phyloP scores from a whole-genome alignment of 2,329 filamentous ascomycete genomes.

The Penicillium aurantiogriseum region DNA sequence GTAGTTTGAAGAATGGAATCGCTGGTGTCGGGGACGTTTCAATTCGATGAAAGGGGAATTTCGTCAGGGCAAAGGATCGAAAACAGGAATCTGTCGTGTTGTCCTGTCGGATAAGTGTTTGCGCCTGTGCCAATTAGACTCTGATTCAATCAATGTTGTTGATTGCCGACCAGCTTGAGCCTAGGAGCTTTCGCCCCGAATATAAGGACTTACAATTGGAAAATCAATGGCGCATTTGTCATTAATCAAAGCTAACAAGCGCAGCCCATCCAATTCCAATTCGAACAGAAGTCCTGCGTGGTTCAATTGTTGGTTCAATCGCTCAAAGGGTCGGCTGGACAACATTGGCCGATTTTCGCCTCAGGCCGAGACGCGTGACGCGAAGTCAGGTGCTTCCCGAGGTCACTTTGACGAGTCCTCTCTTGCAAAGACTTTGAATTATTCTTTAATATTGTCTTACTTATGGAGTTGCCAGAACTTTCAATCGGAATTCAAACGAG shows the following conservation, averaged over 20 bases:
- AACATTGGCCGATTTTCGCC: slow-evolving; percentile 24
- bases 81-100: background rate
- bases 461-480: background rate
- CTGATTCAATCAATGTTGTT: slow-evolving; percentile 2
- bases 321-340: slow-evolving; percentile 12
- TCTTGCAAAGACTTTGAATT: background rate
- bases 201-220: background rate
- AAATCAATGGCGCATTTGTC: background rate
- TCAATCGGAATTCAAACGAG: background rate
- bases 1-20: background rate
- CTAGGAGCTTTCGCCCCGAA: background rate
- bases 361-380: slow-evolving; percentile 33
- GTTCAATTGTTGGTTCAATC: background rate
- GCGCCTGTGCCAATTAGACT: slow-evolving; percentile 4
- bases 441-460: background rate
- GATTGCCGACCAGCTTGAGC: slow-evolving; percentile 3
- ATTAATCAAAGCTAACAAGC: background rate
- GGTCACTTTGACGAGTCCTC: background rate
- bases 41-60: background rate
- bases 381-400: slow-evolving; percentile 30
- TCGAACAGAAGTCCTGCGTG: background rate
- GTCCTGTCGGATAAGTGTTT: background rate
- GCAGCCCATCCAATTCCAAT: background rate
- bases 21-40: background rate
- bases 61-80: background rate